These are phyloP conservation scores for Xylaria digitata DNA, from an alignment of 2,329 filamentous ascomycete genomes.

Conservation along the genomic window DNA sequence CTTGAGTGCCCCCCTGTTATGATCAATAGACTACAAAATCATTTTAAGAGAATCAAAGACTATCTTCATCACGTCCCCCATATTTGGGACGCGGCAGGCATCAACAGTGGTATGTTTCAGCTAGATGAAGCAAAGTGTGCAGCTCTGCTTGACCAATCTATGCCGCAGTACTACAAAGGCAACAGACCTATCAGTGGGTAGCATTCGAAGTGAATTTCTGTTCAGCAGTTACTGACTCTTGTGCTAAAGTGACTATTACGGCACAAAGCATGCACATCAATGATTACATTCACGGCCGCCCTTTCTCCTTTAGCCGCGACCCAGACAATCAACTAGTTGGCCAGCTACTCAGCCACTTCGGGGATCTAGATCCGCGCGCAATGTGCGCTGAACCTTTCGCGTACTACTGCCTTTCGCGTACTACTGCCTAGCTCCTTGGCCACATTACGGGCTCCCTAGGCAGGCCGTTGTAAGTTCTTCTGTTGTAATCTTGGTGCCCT, in stretches of 20 bases:
- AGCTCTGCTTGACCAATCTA: conserved; percentile 7
- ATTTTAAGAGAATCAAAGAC: conserved; percentile 1
- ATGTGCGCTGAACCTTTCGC: conserved; percentile 10
- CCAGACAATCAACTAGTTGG: not conserved
- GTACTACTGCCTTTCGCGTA: conserved; percentile 22
- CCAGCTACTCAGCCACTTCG: not conserved
- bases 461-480: conserved; percentile 7
- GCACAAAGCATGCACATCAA: conserved; percentile 15
- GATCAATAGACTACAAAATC: not conserved
- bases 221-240: conserved; percentile 5
- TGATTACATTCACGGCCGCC: conserved; percentile 4
- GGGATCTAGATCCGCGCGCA: not conserved
- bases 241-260: conserved; percentile 9
- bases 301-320: conserved; percentile 1
- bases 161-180: not conserved
- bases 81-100: not conserved
- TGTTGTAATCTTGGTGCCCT: no score
- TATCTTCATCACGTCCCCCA: not conserved
- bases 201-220: not conserved
- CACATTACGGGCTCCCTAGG: not conserved
- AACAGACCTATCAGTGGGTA: conserved; percentile 12
- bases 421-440: conserved; percentile 20
- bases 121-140: not conserved
- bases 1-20: not conserved
- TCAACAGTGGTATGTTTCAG: not conserved